phyloP scores from a whole-genome alignment of 1,284 basidiomycete species.

The Ustilago nuda region DNA sequence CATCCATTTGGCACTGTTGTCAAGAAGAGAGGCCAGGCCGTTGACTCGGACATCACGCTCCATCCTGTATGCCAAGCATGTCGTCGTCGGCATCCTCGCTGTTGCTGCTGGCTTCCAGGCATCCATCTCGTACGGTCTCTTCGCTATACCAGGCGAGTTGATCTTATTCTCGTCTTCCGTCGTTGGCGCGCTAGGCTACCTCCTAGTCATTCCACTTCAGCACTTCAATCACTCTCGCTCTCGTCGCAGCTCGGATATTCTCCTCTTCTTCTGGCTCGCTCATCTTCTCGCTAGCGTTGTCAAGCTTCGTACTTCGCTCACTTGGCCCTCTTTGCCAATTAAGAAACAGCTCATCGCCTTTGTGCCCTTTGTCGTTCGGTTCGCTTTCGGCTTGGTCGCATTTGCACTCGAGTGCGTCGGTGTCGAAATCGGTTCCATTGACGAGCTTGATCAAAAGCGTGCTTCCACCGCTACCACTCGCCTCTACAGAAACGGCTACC shows the following conservation, averaged over 20 bases:
- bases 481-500: slow-evolving; percentile 34
- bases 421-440: slow-evolving; percentile 51
- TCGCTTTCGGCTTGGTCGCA: slow-evolving; percentile 46
- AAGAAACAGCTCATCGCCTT: slow-evolving; percentile 47
- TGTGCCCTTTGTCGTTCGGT: slow-evolving; percentile 54
- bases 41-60: slow-evolving; percentile 47
- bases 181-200: slow-evolving; percentile 43
- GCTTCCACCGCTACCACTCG: slow-evolving; percentile 1
- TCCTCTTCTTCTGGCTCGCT: slow-evolving; percentile 86
- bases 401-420: slow-evolving; percentile 61
- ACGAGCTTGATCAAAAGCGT: slow-evolving; percentile 15
- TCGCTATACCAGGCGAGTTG: slow-evolving; percentile 39
- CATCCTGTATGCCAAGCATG: slow-evolving; percentile 58
- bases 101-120: slow-evolving; percentile 72
- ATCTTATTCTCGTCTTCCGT: slow-evolving; percentile 47
- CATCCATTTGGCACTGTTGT: slow-evolving; percentile 31
- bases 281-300: slow-evolving; percentile 75
- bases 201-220: slow-evolving; percentile 64
- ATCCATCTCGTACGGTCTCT: slow-evolving; percentile 66
- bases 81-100: slow-evolving; percentile 76
- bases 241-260: slow-evolving; percentile 79
- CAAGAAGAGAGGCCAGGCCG: slow-evolving; percentile 20
- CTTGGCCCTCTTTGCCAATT: slow-evolving; percentile 45
- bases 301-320: slow-evolving; percentile 71
- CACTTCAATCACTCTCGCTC: slow-evolving; percentile 81